Conservation (phyloP, 1,139 yeast species). For the Yamadazyma friedrichii region DNA sequence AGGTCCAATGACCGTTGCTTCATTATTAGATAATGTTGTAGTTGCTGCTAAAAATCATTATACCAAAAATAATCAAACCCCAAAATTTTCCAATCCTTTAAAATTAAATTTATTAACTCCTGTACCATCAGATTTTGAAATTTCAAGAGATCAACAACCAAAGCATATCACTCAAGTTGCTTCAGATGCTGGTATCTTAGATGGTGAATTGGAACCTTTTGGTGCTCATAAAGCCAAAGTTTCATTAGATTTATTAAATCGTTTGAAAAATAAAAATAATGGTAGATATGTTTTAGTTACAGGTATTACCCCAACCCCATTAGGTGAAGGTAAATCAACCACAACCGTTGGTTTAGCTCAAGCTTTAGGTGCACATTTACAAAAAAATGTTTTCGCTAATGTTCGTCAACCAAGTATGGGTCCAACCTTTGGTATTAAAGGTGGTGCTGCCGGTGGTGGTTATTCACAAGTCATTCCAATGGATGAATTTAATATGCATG, state of each 20-base stretch:
- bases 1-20: constrained; percentile 99
- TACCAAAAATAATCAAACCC: constrained; percentile 42
- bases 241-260: constrained; percentile 67
- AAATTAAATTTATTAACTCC: constrained; percentile 67
- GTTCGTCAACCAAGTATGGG: constrained; percentile 99
- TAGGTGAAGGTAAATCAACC: constrained; percentile 98
- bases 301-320: constrained; percentile 97
- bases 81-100: constrained; percentile 58
- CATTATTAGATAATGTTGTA: constrained; percentile 85
- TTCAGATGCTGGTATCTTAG: constrained; percentile 76
- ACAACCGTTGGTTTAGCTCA: constrained; percentile 96
- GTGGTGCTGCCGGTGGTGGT: constrained; percentile 99
- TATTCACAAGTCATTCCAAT: constrained; percentile 97
- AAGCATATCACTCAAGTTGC: constrained; percentile 83
- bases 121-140: constrained; percentile 93
- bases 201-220: constrained; percentile 83
- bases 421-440: constrained; percentile 97
- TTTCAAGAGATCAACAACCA: constrained; percentile 87
- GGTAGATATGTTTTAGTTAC: constrained; percentile 94
- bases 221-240: constrained; percentile 95
- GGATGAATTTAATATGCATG: constrained; percentile 98
- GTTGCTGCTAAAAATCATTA: constrained; percentile 69
- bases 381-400: constrained; percentile 86
- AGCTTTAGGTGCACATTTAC: constrained; percentile 90
- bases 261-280: constrained; percentile 64